phyloP scores from a whole-genome alignment of 2,329 filamentous ascomycete genomes.

The Colletotrichum siamense region DNA sequence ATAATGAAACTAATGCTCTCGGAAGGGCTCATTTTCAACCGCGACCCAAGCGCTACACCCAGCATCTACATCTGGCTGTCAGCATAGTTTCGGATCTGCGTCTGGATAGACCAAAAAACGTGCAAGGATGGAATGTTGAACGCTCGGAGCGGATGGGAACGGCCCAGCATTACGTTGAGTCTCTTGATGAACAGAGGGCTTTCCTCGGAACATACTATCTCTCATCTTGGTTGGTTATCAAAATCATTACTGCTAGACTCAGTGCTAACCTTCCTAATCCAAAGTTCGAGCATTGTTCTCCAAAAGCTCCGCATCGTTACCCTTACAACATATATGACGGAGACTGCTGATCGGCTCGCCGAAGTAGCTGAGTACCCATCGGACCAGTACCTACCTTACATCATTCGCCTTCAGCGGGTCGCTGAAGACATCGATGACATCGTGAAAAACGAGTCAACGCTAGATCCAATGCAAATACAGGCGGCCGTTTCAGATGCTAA shows the following conservation, averaged over 20 bases:
- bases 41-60: conserved; percentile 29
- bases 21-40: conserved; percentile 37
- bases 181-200: conserved; percentile 32
- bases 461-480: conserved; percentile 15
- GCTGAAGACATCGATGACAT: conserved; percentile 34
- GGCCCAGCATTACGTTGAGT: background rate
- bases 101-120: conserved; percentile 31
- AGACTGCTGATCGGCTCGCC: conserved; percentile 28
- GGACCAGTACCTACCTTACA: conserved; percentile 33
- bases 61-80: conserved; percentile 33
- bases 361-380: conserved; percentile 15
- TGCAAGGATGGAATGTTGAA: conserved; percentile 32
- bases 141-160: background rate
- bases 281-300: conserved; percentile 32
- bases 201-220: conserved; percentile 36
- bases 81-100: conserved; percentile 37
- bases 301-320: conserved; percentile 34
- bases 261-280: background rate
- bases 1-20: background rate
- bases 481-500: conserved; percentile 11
- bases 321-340: conserved; percentile 31
- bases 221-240: conserved; percentile 30
- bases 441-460: conserved; percentile 19
- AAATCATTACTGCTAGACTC: background rate
- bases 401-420: conserved; percentile 33